A percentile compares a stretch with the other conserved stretches of the same genome.
Evolutionary conservation across 441 rosid species (phyloP).

Genomic region (Mallotus repandus): DNA sequence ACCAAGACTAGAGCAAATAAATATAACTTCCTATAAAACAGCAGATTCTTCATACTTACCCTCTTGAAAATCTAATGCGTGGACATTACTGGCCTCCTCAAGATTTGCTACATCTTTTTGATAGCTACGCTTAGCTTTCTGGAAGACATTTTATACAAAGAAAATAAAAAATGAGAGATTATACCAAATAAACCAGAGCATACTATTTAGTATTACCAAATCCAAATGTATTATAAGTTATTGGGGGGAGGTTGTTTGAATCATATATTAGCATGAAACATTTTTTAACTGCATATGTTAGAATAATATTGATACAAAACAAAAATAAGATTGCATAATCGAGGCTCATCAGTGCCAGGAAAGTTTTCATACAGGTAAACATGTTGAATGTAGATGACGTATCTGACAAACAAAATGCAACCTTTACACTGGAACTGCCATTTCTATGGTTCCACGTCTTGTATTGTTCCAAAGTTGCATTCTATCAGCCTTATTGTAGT

Average conservation of each 20-base stretch:
- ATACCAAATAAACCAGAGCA: not conserved
- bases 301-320: not conserved
- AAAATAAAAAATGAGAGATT: not conserved
- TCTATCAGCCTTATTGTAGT: not conserved
- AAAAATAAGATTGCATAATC: not conserved
- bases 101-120: slow-evolving; percentile 78
- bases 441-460: not conserved
- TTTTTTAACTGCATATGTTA: too few relatives aligned
- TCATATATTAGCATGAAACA: not conserved
- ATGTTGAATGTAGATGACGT: not conserved
- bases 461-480: not conserved
- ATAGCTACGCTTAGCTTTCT: slow-evolving; percentile 93
- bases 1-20: slow-evolving; percentile 9
- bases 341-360: not conserved
- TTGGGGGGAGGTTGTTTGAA: not conserved
- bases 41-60: slow-evolving; percentile 38
- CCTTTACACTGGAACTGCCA: not conserved
- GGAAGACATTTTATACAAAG: slow-evolving; percentile 16
- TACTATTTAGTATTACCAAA: not conserved
- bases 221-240: not conserved
- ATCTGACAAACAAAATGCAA: not conserved
- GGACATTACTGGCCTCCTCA: slow-evolving; percentile 52
- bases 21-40: not conserved
- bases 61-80: slow-evolving; percentile 46
- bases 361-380: not conserved